A percentile compares a stretch with the other conserved stretches of the same genome.
These are phyloP conservation scores for Coriaria nepalensis DNA, from an alignment of 306 rosid genomes.

Conservation along the genomic window DNA sequence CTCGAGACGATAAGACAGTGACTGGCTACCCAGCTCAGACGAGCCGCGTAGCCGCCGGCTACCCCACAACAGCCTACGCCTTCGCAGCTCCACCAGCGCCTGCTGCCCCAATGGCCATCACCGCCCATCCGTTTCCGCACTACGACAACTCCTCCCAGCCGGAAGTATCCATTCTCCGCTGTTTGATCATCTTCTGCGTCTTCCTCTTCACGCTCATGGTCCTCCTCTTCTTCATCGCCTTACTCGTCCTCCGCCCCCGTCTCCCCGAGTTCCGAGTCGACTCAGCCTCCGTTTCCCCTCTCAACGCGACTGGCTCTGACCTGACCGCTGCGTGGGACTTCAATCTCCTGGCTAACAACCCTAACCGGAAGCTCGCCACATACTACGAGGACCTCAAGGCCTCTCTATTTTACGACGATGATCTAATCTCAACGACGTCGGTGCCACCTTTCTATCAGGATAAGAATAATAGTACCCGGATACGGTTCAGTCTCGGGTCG, in stretches of 20 bases:
- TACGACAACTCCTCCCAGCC: no score
- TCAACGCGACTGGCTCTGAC: conserved; percentile 13
- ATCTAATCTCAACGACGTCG: conserved; percentile 1
- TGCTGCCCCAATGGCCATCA: no score
- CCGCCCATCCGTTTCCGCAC: no score
- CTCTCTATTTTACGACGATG: conserved; percentile 8
- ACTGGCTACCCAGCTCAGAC: no score
- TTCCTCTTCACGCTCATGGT: no score
- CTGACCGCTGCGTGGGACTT: conserved; percentile 32
- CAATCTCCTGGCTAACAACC: conserved; percentile 16
- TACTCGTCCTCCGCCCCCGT: conserved; percentile 21
- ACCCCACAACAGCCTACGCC: no score
- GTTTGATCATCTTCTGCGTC: no score
- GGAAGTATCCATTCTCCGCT: no score
- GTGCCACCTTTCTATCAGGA: conserved; percentile 18
- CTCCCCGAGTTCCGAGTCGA: conserved; percentile 18
- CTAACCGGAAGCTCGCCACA: conserved; percentile 8
- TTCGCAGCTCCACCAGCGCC: no score
- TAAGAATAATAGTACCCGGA: not conserved
- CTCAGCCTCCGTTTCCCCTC: conserved; percentile 17
- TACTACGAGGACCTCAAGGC: conserved; percentile 8
- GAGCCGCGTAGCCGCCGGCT: no score
- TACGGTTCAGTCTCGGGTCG: conserved; percentile 10
- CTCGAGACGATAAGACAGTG: no score
- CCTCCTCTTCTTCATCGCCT: not conserved